Evolutionary conservation across 768 basidiomycete species (phyloP), one percentile per base, ranked within the genome.

Genomic region (Auriscalpium microsporum): DNA sequence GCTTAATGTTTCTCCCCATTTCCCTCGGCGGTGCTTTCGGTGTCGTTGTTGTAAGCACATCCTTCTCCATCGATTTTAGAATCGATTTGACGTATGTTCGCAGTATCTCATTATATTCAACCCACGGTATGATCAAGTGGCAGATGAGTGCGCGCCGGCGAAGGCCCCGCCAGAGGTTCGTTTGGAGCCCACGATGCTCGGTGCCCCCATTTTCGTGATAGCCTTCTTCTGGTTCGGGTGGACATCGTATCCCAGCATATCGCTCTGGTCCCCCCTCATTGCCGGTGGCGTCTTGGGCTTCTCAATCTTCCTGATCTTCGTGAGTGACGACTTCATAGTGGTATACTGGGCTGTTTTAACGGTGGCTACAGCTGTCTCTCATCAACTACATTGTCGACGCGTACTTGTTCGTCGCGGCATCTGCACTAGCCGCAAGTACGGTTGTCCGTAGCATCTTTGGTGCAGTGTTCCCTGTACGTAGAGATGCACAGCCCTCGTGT

Each of bases 151-250:
- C 50, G 72, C 75, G 6, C 82, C 83, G 4, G 64, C 72, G 16
- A 75, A 76, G 19, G 81, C 82, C 2, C 78, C 81, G 2, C 85
- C 85, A 0, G 85, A 87, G 66, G 76, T 75, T 49, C 74, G 83
- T 21, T 65, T 85, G 23, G 71, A 73, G 48, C 68, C 76, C 46
- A 75, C 74, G 0, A 69, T 84, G 56, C 63, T 78, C 56, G 78
- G 74, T 3, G 75, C 78, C 0, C 83, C 83, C 0, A 57, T 82
- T 14, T 75, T 81, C 56, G 68, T 78, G 23, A 49, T 72, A 19
- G 75, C 79, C 4, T 79, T 84, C 66, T 86, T 87, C 67, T 83
- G 83, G 83, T 82, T 86, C 48, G 81, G 81, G 33, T 84, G 83
- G 83, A 80, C 83, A 1, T 81, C 81, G 0, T 79, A 64, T 56